Percentiles rank a stretch among this genome's conserved stretches.
phyloP scores from a whole-genome alignment of 441 rosid genomes.

The Caryocar brasiliense region DNA sequence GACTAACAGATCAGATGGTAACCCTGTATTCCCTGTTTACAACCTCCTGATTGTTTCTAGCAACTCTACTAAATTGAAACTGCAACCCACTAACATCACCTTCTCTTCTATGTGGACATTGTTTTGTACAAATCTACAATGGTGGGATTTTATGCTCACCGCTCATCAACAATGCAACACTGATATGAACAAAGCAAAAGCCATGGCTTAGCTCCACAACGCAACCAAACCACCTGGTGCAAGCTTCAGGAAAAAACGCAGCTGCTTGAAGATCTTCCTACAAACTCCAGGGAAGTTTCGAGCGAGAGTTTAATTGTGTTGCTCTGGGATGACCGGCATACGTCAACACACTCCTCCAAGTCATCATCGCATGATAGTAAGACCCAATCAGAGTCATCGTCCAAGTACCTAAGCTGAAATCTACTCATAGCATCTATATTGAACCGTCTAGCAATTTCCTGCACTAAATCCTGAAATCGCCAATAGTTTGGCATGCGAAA shows the following conservation, averaged over 20 bases:
- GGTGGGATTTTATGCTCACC: not conserved
- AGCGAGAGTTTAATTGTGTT: conserved; percentile 52
- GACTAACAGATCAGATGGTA: too few species aligned
- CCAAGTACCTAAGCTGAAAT: conserved; percentile 73
- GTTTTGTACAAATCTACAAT: not conserved
- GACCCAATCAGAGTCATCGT: conserved; percentile 89
- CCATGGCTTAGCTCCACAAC: too few species aligned
- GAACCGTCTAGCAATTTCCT: conserved; percentile 64
- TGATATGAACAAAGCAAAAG: too few species aligned
- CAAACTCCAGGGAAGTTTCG: conserved; percentile 37
- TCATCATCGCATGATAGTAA: conserved; percentile 80
- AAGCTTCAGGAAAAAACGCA: conserved; percentile 14
- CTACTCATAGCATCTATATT: conserved; percentile 42
- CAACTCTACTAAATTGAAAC: too few species aligned
- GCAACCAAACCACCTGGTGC: not conserved
- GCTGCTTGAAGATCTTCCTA: conserved; percentile 32
- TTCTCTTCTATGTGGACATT: not conserved
- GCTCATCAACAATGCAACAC: not conserved
- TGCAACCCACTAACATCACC: not conserved
- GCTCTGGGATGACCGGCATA: conserved; percentile 38
- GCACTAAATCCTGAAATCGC: conserved; percentile 35
- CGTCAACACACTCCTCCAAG: conserved; percentile 68
- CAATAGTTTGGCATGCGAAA: conserved; percentile 46
- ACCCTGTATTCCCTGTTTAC: too few species aligned
- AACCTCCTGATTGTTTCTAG: too few species aligned